Percentiles rank a stretch among this genome's conserved stretches.
These are phyloP conservation scores for Coemansia sp. DNA, from an alignment of 192 early-diverging fungal species.

Conservation along the genomic window DNA sequence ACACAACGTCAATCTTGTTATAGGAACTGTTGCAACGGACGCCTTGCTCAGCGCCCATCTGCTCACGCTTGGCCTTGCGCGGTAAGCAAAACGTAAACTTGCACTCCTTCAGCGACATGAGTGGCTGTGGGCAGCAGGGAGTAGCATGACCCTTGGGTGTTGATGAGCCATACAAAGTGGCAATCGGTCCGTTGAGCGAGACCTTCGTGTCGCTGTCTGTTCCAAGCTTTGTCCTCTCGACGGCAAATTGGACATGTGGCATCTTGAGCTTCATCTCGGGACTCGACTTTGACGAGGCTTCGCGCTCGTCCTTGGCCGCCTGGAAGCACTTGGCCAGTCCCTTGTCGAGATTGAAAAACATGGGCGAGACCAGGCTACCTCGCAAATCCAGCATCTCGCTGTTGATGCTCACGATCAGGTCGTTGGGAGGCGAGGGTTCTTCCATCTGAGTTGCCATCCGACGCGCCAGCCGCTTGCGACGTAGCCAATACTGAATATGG, in stretches of 20 bases:
- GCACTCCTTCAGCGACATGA: slow-evolving; percentile 44
- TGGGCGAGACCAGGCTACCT: slow-evolving; percentile 41
- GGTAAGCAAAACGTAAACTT: slow-evolving; percentile 27
- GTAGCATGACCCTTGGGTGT: slow-evolving; percentile 32
- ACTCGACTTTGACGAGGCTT: slow-evolving; percentile 4
- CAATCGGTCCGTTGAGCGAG: slow-evolving; percentile 30
- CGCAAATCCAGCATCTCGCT: slow-evolving; percentile 44
- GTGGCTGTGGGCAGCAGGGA: slow-evolving; percentile 28
- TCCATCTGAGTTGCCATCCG: slow-evolving; percentile 39
- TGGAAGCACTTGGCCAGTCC: slow-evolving; percentile 18
- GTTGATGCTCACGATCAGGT: slow-evolving; percentile 38
- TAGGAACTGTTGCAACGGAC: slow-evolving; percentile 50
- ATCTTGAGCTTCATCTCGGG: slow-evolving; percentile 47
- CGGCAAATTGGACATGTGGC: slow-evolving; percentile 28
- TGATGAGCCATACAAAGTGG: slow-evolving; percentile 46
- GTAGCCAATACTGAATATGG: slow-evolving; percentile 50
- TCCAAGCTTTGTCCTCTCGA: slow-evolving; percentile 25
- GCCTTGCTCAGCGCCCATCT: slow-evolving; percentile 35
- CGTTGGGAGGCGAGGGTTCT: slow-evolving; percentile 30
- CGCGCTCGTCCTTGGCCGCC: not conserved
- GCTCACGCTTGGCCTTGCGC: slow-evolving; percentile 34
- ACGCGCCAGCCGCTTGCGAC: slow-evolving; percentile 45
- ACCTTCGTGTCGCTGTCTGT: slow-evolving; percentile 35
- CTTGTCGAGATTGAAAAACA: slow-evolving; percentile 40
- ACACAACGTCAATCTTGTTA: slow-evolving; percentile 45